Evolutionary conservation across 257 asterid genomes (phyloP).

Genomic region (Dorcoceras hygrometricum): DNA sequence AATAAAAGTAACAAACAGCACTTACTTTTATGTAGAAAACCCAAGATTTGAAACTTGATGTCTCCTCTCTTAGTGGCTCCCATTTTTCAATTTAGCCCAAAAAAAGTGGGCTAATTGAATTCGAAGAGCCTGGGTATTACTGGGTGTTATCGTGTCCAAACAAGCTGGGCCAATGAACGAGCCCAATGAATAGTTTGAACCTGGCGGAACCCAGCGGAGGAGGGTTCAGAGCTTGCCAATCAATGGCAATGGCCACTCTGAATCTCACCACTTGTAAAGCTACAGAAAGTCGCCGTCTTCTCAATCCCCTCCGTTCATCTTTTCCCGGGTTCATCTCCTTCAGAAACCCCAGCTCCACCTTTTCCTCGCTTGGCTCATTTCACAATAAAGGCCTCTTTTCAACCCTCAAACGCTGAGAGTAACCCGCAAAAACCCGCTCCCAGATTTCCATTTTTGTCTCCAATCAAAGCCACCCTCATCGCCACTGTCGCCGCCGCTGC

Average conservation of each 20-base stretch:
- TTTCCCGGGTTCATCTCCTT: constrained; percentile 26
- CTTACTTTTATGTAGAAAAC: no score
- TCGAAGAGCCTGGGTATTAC: no score
- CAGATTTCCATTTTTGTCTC: constrained; percentile 16
- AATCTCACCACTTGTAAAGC: background rate
- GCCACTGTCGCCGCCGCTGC: constrained; percentile 52
- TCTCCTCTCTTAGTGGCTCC: no score
- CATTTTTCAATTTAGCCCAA: no score
- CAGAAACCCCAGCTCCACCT: constrained; percentile 33
- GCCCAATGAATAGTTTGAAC: no score
- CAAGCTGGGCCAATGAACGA: no score
- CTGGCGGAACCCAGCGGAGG: no score
- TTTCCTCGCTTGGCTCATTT: constrained; percentile 26
- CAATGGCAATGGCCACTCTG: background rate
- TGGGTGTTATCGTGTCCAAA: no score
- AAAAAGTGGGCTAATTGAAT: no score
- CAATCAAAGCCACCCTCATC: constrained; percentile 35
- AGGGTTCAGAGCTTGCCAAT: background rate
- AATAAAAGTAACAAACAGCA: no score
- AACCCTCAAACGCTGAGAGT: constrained; percentile 14
- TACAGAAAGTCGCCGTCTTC: background rate
- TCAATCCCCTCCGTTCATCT: constrained; percentile 26
- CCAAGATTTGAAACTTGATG: no score
- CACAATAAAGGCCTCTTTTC: constrained; percentile 34
- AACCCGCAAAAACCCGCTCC: background rate